A percentile compares a stretch with the other conserved stretches of the same genome.
Conservation (phyloP, 1,284 basidiomycete genomes). For the Cystobasidium slooffiae region DNA sequence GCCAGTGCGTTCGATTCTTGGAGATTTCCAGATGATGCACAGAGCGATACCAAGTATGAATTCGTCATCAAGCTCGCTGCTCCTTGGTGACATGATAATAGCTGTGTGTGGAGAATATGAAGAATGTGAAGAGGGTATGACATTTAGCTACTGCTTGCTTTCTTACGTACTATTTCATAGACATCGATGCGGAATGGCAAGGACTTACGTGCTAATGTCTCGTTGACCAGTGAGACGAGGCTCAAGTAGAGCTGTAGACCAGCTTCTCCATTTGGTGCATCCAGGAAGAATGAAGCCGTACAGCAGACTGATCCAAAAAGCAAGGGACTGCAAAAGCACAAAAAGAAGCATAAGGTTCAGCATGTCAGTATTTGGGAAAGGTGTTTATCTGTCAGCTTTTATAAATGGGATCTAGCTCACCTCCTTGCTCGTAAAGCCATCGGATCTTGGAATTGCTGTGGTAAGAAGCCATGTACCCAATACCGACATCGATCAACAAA, state of each 20-base stretch:
- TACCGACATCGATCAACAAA: slow-evolving; percentile 42
- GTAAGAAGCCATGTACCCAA: slow-evolving; percentile 43
- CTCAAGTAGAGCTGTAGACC: slow-evolving; percentile 40
- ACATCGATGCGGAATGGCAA: no score
- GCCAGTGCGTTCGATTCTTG: slow-evolving; percentile 18
- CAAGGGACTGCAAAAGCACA: slow-evolving; percentile 16
- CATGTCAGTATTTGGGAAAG: no score
- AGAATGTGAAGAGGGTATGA: not conserved
- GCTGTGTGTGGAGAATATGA: slow-evolving; percentile 2
- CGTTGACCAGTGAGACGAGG: slow-evolving; percentile 42
- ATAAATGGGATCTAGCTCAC: not conserved
- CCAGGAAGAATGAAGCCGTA: slow-evolving; percentile 31
- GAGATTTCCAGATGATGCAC: slow-evolving; percentile 43
- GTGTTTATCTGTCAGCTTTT: not conserved
- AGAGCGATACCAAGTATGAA: slow-evolving; percentile 41
- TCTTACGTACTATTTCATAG: no score
- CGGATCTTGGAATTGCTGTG: slow-evolving; percentile 25
- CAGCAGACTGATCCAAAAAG: slow-evolving; percentile 39
- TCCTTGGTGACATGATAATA: slow-evolving; percentile 42
- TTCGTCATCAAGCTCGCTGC: slow-evolving; percentile 32
- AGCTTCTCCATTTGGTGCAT: slow-evolving; percentile 24
- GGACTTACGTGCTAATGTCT: slow-evolving; percentile 38
- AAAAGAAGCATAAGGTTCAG: not conserved
- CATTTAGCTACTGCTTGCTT: no score
- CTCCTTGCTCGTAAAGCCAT: slow-evolving; percentile 22